Base-by-base conservation (phyloP, 2,329 filamentous ascomycete genomes). In the Tolypocladium nubicola region DNA sequence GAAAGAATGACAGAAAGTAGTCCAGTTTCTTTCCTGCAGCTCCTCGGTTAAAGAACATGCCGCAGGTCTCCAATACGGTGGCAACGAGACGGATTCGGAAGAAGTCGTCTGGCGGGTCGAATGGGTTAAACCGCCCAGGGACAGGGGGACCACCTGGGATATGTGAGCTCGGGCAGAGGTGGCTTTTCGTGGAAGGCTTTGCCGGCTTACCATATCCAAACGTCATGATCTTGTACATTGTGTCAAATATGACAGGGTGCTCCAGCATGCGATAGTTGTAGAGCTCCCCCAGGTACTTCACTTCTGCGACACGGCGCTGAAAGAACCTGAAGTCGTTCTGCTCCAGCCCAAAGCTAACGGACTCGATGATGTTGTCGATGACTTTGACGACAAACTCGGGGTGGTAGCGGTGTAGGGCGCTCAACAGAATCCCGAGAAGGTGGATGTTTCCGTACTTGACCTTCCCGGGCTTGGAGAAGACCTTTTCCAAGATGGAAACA, bases 191-290 rank as follows among this genome's bases (percentile, higher is more conserved):
- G n/a, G 19, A 5, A 41, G 19, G 14, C 14, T 23, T 33, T 38
- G 40, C 23, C 8, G 33, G 70, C 79, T 69, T 68, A 81, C 82
- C 85, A 70, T 97, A 90, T 33, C 93, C 94, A 69, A 96, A 96
- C 9, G 90, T 96, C 69, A 97, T 81, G 64, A 99, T 88, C 67
- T 90, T 91, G 77, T 97, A 99, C 73, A 99, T 81, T 1, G 88
- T 90, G 67, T 99, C 94, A 66, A 99, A 99, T 55, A 99, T 88
- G 30, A 97, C 88, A 0, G 90, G 89, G 49, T 96, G 94, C 71
- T 99, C 94, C 41, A 99, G 82, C 83, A 99, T 90, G 58, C 94
- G 89, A 70, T 97, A 99, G 67, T 97, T 96, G 76, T 99, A 99
- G 11, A 99, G 82, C 72, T 99, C 94, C 26, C 90, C 92, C 6